These are phyloP conservation scores for Lactarius hengduanensis DNA, from an alignment of 768 basidiomycete genomes.

Conservation along the genomic window DNA sequence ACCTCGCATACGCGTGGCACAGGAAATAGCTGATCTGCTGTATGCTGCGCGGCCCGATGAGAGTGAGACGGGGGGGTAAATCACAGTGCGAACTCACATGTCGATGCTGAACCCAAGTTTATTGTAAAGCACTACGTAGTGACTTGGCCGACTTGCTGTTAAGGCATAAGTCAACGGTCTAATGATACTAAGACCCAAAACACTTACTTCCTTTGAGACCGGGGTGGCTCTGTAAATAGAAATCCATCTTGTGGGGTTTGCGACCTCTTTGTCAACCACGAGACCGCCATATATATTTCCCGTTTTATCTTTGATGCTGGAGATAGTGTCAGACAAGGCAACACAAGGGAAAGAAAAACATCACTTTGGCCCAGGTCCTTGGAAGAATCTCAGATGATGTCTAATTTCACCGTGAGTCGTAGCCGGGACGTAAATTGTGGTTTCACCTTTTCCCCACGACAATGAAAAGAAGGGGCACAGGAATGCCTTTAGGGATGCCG, in stretches of 20 bases:
- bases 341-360: background rate
- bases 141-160: slow-evolving; percentile 54
- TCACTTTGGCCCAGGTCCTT: slow-evolving; percentile 30
- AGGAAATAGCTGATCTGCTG: slow-evolving; percentile 50
- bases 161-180: slow-evolving; percentile 6
- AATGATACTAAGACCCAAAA: background rate
- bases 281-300: slow-evolving; percentile 27
- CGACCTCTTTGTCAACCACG: slow-evolving; percentile 25
- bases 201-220: slow-evolving; percentile 43
- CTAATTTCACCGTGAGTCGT: slow-evolving; percentile 33
- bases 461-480: slow-evolving; percentile 46
- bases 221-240: slow-evolving; percentile 28
- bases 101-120: slow-evolving; percentile 27
- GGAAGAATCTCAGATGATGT: slow-evolving; percentile 56
- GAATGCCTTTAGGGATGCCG: background rate
- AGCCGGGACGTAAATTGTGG: background rate
- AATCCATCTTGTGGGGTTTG: slow-evolving; percentile 21
- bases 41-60: slow-evolving; percentile 36
- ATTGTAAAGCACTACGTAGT: slow-evolving; percentile 53
- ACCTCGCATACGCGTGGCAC: slow-evolving; percentile 53
- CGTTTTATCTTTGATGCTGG: slow-evolving; percentile 16
- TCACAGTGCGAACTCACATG: slow-evolving; percentile 31
- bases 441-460: slow-evolving; percentile 57
- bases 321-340: slow-evolving; percentile 13
- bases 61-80: no score